Evolutionary conservation across 75 land plant species (phyloP).

Genomic region (Isoetes taiwanensis): DNA sequence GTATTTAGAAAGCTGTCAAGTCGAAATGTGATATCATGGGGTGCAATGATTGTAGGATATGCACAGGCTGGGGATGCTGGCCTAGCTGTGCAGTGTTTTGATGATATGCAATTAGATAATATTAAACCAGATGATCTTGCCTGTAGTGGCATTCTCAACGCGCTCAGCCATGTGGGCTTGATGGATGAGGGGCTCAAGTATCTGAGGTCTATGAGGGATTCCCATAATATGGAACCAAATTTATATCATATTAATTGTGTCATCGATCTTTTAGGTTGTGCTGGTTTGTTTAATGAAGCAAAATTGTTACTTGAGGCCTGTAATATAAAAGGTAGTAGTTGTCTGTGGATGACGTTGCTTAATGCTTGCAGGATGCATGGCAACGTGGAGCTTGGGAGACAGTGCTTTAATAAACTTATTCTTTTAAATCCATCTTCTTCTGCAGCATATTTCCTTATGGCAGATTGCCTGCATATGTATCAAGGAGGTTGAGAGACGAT

Average conservation of each 20-base stretch:
- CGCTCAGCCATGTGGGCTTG: conserved; percentile 20
- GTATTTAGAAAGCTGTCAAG: conserved; percentile 5
- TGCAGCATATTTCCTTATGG: no score
- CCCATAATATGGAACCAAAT: conserved; percentile 14
- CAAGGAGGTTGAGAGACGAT: no score
- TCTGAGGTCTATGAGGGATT: conserved; percentile 12
- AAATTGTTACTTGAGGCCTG: no score
- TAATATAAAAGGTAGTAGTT: no score
- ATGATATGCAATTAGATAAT: neutral
- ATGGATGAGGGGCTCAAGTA: conserved; percentile 11
- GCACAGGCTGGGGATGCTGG: neutral
- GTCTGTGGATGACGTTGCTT: no score
- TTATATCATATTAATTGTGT: conserved; percentile 19
- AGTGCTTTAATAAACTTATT: no score
- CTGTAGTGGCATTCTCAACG: conserved; percentile 15
- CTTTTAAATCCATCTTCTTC: no score
- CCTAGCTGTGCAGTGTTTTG: neutral
- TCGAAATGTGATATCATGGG: conserved; percentile 9
- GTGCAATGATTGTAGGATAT: conserved; percentile 13
- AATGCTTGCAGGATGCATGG: no score
- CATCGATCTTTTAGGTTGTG: conserved; percentile 14
- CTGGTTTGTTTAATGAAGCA: no score
- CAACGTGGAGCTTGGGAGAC: no score
- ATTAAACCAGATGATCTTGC: conserved; percentile 20
- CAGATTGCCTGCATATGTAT: no score